Percentiles rank a stretch among this genome's conserved stretches.
Conservation (phyloP, 1,284 basidiomycete species). For the Mrakiaceae sp. region DNA sequence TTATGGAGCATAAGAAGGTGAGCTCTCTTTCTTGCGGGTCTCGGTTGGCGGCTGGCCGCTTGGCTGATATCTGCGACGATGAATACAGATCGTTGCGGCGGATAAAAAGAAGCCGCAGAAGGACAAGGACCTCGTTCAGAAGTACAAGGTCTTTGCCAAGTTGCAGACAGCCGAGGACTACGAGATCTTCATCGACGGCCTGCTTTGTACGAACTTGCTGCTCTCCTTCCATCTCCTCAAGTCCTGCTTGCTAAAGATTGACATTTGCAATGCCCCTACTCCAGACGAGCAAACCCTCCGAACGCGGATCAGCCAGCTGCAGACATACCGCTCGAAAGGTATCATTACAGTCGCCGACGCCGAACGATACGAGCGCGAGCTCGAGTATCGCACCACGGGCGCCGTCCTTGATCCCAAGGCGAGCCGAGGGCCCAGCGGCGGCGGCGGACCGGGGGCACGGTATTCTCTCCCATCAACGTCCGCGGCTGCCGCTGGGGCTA, state of each 20-base stretch:
- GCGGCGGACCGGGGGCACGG: constrained; percentile 29
- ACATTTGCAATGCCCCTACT: neutral
- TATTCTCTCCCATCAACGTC: constrained; percentile 18
- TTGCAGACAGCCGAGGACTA: constrained; percentile 87
- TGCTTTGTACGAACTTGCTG: constrained; percentile 55
- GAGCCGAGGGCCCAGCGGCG: constrained; percentile 35
- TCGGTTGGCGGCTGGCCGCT: neutral
- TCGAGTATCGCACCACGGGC: constrained; percentile 38
- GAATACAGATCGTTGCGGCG: constrained; percentile 62
- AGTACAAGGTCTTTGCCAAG: constrained; percentile 83
- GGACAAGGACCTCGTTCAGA: constrained; percentile 78
- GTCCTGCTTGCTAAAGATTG: neutral
- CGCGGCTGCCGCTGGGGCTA: constrained; percentile 22
- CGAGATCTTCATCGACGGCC: constrained; percentile 75
- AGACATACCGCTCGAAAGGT: constrained; percentile 74
- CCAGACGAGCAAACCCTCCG: constrained; percentile 74
- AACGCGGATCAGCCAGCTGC: constrained; percentile 75
- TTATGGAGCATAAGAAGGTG: constrained; percentile 91
- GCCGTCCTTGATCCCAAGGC: neutral
- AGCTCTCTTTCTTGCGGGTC: constrained; percentile 19
- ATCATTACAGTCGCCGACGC: constrained; percentile 72
- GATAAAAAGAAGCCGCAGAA: constrained; percentile 87
- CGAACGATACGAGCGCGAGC: constrained; percentile 70
- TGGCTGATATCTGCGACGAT: constrained; percentile 5
- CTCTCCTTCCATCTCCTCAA: constrained; percentile 2